Evolutionary conservation across 1,284 basidiomycete genomes (phyloP), one percentile per base, ranked within the genome.

Genomic region (Thecaphora frezii): DNA sequence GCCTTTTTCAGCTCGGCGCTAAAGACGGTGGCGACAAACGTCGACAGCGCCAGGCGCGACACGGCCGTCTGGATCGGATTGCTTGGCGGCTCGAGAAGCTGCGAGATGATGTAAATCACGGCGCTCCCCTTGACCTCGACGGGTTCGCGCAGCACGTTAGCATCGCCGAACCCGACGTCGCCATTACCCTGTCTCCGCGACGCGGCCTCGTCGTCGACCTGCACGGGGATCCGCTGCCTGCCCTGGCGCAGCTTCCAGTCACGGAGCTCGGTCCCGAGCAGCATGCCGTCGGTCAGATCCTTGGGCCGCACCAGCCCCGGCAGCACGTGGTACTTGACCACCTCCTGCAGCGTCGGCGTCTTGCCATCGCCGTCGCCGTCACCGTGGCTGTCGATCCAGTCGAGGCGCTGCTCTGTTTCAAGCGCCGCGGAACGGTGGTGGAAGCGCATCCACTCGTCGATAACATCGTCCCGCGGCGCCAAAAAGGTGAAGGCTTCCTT

Each of bases 91-190:
- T 86, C 83, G 22, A 97, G 83, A 0, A 93, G 86, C 30, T 87
- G 85, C 0, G 91, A 89, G 42, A 97, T 82, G 67, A 97, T 88
- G 80, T 98, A 99, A 62, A 99, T 88, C 59, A 93, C 77, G 8
- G 88, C 87, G 52, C 52, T 42, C 13, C 89, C 88, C 58, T 89
- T 86, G 52, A 88, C 82, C 61, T 86, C 82, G 61, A 91, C 89
- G 88, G 74, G 87, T 36, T 89, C 86, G 12, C 87, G 88, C 54
- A 94, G 84, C 18, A 90, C 86, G 40, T 87, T 86, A 8, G 89
- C 91, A 19, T 89, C 91, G 24, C 88, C 91, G 75, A 97, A 97
- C 14, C 86, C 83, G 49, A 97, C 85, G 30, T 73, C 71, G 19
- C 64, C 69, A 40, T 67, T 69, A 33, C 64, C 66, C 40, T 50